phyloP scores from a whole-genome alignment of 768 basidiomycete species.

The Sporobolomyces pararoseus region DNA sequence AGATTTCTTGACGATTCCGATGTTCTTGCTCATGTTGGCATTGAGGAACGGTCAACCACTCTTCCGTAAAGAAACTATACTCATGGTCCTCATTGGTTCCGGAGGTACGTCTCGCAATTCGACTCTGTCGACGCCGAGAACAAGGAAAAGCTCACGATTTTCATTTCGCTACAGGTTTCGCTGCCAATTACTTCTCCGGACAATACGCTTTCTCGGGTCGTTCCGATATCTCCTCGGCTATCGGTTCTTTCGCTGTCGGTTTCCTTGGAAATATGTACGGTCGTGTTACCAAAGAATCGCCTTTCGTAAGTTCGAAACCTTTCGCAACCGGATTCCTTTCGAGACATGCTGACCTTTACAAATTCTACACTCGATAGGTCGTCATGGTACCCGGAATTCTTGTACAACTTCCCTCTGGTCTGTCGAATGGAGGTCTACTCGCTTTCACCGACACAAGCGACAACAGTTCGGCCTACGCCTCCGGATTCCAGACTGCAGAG shows the following conservation, averaged over 20 bases:
- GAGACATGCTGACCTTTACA: not conserved
- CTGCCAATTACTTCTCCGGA: constrained; percentile 66
- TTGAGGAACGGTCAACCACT: constrained; percentile 57
- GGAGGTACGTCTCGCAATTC: constrained; percentile 20
- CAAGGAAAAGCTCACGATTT: constrained; percentile 52
- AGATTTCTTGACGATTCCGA: constrained; percentile 70
- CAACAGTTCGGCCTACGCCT: constrained; percentile 56
- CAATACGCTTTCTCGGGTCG: constrained; percentile 46
- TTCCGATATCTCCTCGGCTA: constrained; percentile 68
- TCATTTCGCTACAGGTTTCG: constrained; percentile 66
- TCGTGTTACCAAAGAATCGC: constrained; percentile 64
- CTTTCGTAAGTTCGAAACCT: constrained; percentile 70
- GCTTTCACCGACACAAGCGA: constrained; percentile 57
- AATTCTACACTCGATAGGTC: not conserved
- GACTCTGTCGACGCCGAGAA: constrained; percentile 12
- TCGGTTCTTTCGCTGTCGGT: constrained; percentile 77
- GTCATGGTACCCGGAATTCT: constrained; percentile 53
- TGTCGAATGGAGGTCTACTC: constrained; percentile 73
- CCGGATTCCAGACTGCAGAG: constrained; percentile 70
- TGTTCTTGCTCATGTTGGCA: constrained; percentile 65
- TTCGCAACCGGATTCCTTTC: not conserved
- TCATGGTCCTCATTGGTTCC: constrained; percentile 50
- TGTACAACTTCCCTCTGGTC: constrained; percentile 78
- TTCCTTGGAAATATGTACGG: constrained; percentile 73
- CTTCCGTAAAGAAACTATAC: constrained; percentile 49